Evolutionary conservation across 768 basidiomycete species (phyloP).

Genomic region (Xerocomus spinulosus): DNA sequence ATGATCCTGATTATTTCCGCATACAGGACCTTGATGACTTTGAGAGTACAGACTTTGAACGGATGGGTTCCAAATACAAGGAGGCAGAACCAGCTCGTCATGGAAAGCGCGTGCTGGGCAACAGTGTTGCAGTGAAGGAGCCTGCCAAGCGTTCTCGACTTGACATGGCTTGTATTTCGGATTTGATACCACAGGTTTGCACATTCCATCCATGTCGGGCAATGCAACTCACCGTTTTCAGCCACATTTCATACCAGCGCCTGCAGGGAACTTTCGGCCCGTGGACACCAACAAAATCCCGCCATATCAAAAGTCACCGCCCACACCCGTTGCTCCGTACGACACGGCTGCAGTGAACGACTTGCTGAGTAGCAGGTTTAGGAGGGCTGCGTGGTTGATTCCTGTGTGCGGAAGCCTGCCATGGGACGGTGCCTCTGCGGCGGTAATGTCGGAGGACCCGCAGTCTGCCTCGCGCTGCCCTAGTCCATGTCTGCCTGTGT

Average conservation of each 20-base stretch:
- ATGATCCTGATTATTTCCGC: constrained; percentile 34
- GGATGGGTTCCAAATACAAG: neutral
- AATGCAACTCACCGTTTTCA: constrained; percentile 15
- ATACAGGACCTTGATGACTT: constrained; percentile 44
- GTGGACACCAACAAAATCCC: constrained; percentile 22
- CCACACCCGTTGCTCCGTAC: constrained; percentile 35
- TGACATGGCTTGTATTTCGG: constrained; percentile 33
- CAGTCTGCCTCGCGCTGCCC: constrained; percentile 14
- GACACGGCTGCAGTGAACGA: constrained; percentile 29
- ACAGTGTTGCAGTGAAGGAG: constrained; percentile 1
- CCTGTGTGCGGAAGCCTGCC: constrained; percentile 52
- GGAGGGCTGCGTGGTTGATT: constrained; percentile 52
- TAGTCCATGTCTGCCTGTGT: constrained; percentile 17
- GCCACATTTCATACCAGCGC: constrained; percentile 22
- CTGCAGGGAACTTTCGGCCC: constrained; percentile 11
- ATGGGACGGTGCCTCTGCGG: constrained; percentile 44
- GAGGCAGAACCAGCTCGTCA: neutral
- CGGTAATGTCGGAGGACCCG: constrained; percentile 34
- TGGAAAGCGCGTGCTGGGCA: constrained; percentile 9
- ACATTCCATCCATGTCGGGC: neutral
- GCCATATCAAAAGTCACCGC: constrained; percentile 33
- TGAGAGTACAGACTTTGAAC: constrained; percentile 30
- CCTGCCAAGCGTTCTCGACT: constrained; percentile 34
- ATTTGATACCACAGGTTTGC: constrained; percentile 45
- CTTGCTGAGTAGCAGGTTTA: constrained; percentile 29